Evolutionary conservation across 305 asterid genomes (phyloP).

Genomic region (Ajuga reptans): DNA sequence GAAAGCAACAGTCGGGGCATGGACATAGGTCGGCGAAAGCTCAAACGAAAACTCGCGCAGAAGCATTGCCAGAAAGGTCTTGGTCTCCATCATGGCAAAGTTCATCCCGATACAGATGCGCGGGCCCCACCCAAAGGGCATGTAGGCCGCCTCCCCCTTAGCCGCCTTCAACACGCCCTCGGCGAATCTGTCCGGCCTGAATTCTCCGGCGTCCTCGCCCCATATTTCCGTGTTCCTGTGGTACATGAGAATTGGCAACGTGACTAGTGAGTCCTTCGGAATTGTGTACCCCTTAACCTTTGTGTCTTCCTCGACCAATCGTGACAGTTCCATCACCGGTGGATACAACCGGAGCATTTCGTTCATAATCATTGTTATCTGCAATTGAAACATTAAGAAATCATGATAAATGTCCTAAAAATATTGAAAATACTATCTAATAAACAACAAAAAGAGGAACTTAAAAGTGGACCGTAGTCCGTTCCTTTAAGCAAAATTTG

Average conservation of each 20-base stretch:
- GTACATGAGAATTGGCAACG: conserved; percentile 8
- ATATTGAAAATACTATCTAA: no score
- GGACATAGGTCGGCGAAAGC: conserved; percentile 20
- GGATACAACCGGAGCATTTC: conserved; percentile 27
- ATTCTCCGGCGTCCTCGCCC: conserved; percentile 24
- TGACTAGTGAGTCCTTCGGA: conserved; percentile 23
- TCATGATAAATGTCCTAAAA: no score
- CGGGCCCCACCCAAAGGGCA: conserved; percentile 30
- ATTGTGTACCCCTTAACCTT: background rate
- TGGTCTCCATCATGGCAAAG: conserved; percentile 14
- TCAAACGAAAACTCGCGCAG: conserved; percentile 20
- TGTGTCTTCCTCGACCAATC: conserved; percentile 25
- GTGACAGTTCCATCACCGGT: conserved; percentile 19
- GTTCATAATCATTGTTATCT: conserved; percentile 17
- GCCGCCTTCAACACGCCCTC: conserved; percentile 26
- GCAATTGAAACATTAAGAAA: background rate
- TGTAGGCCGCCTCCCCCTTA: conserved; percentile 19
- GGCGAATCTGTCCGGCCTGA: conserved; percentile 25
- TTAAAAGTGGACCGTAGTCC: no score
- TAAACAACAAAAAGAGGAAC: no score
- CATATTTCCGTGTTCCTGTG: conserved; percentile 20
- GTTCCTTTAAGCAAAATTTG: no score
- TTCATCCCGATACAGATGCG: conserved; percentile 28
- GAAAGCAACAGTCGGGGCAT: conserved; percentile 16
- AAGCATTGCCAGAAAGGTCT: conserved; percentile 6